These are phyloP conservation scores for Hypoxylon crocopeplum DNA, from an alignment of 495 filamentous ascomycete species.

Conservation along the genomic window DNA sequence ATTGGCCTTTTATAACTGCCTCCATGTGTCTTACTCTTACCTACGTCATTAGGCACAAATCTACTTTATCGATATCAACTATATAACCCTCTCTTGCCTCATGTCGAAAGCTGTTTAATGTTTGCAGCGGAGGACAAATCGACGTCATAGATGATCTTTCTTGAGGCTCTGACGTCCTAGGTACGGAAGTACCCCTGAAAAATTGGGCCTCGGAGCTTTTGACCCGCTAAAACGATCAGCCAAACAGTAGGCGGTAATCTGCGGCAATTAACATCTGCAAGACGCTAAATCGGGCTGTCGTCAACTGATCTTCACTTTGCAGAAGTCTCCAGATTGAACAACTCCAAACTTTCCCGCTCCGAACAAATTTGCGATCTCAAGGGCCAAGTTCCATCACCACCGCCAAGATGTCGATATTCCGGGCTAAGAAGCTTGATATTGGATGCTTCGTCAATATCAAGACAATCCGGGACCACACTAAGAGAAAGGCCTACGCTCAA, in stretches of 20 bases:
- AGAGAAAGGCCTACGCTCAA: slow-evolving; percentile 88
- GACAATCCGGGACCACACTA: slow-evolving; percentile 89
- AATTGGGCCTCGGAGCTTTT: slow-evolving; percentile 19
- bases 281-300: not conserved
- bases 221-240: too few species aligned
- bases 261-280: not conserved
- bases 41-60: too few species aligned
- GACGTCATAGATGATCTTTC: slow-evolving; percentile 34
- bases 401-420: slow-evolving; percentile 76
- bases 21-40: too few species aligned
- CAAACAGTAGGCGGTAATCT: too few species aligned
- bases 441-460: slow-evolving; percentile 83
- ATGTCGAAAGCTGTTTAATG: too few species aligned
- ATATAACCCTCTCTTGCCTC: too few species aligned
- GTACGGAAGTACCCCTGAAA: slow-evolving; percentile 18
- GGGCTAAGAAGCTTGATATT: slow-evolving; percentile 85
- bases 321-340: not conserved
- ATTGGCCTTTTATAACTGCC: too few species aligned
- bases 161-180: slow-evolving; percentile 7
- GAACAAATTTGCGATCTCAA: slow-evolving; percentile 10
- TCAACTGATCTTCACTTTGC: not conserved
- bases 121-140: slow-evolving; percentile 4
- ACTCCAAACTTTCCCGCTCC: too few species aligned
- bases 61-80: too few species aligned
- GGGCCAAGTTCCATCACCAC: slow-evolving; percentile 13